A percentile compares a stretch with the other conserved stretches of the same genome.
Evolutionary conservation across 1,284 basidiomycete genomes (phyloP).

Genomic region (Pseudozyma pruni): DNA sequence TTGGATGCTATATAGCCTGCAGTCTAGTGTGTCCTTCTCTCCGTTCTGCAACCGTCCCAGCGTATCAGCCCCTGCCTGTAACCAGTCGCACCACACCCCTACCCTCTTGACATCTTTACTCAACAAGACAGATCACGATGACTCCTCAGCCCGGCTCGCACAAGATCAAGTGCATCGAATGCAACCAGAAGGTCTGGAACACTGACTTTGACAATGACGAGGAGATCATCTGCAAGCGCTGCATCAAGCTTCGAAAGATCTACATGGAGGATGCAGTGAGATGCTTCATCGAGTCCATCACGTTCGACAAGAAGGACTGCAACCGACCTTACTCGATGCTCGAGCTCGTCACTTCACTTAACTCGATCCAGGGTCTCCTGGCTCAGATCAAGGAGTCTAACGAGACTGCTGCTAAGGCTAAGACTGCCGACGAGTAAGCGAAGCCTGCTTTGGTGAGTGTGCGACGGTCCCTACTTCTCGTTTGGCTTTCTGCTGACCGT

Average conservation of each 20-base stretch:
- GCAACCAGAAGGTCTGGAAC: constrained; percentile 1
- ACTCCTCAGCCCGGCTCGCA: neutral
- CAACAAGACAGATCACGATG: too few species aligned
- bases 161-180: neutral
- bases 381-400: neutral
- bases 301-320: neutral
- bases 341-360: neutral
- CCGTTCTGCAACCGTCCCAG: too few species aligned
- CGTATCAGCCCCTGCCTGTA: too few species aligned
- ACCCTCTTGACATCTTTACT: too few species aligned
- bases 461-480: too few species aligned
- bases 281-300: neutral
- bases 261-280: constrained; percentile 1
- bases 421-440: neutral
- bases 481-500: too few species aligned
- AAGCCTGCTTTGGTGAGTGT: neutral
- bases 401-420: neutral
- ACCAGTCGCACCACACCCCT: too few species aligned
- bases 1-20: too few species aligned
- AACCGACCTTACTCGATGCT: neutral
- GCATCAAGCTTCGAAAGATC: neutral
- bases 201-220: neutral
- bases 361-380: neutral
- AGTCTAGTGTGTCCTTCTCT: too few species aligned
- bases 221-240: neutral